Percentiles rank a stretch among this genome's conserved stretches.
These are phyloP conservation scores for Yamadazyma ubonensis DNA, from an alignment of 805 yeast genomes.

Conservation along the genomic window DNA sequence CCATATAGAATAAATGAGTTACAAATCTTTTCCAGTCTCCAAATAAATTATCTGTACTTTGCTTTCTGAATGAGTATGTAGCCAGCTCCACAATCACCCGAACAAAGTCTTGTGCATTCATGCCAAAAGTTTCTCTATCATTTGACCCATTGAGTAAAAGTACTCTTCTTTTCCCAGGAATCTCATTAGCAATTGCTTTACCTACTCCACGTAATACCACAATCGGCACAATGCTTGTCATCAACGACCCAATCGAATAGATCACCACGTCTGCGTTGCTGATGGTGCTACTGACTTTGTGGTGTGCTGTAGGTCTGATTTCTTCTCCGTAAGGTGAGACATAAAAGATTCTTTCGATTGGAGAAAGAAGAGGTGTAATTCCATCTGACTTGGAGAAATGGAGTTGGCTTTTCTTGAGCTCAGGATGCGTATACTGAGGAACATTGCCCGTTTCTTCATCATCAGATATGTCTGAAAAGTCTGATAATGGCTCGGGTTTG, in stretches of 20 bases:
- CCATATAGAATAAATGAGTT: slow-evolving; percentile 62
- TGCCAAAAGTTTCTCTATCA: slow-evolving; percentile 78
- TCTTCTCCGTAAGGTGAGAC: slow-evolving; percentile 89
- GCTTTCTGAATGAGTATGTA: slow-evolving; percentile 43
- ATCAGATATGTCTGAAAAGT: slow-evolving; percentile 23
- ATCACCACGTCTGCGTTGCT: slow-evolving; percentile 54
- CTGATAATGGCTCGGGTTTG: slow-evolving; percentile 5
- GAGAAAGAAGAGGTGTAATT: slow-evolving; percentile 63
- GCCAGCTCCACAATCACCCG: slow-evolving; percentile 55
- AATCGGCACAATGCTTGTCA: slow-evolving; percentile 85
- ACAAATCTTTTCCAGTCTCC: slow-evolving; percentile 47
- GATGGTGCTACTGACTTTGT: slow-evolving; percentile 55
- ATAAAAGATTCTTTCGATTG: slow-evolving; percentile 71
- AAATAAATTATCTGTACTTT: slow-evolving; percentile 5
- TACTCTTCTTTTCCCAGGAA: slow-evolving; percentile 41
- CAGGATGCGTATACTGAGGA: slow-evolving; percentile 77
- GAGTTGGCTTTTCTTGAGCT: slow-evolving; percentile 68
- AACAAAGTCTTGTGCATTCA: slow-evolving; percentile 61
- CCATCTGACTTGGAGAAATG: slow-evolving; percentile 62
- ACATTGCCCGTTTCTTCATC: slow-evolving; percentile 58
- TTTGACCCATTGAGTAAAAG: slow-evolving; percentile 68
- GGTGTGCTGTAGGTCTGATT: slow-evolving; percentile 70
- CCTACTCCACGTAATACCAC: slow-evolving; percentile 73
- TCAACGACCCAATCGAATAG: slow-evolving; percentile 82
- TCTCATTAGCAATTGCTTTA: slow-evolving; percentile 46